Percentiles rank a stretch among this genome's conserved stretches.
Evolutionary conservation across 768 basidiomycete species (phyloP).

Genomic region (Trametes cinnabarina): DNA sequence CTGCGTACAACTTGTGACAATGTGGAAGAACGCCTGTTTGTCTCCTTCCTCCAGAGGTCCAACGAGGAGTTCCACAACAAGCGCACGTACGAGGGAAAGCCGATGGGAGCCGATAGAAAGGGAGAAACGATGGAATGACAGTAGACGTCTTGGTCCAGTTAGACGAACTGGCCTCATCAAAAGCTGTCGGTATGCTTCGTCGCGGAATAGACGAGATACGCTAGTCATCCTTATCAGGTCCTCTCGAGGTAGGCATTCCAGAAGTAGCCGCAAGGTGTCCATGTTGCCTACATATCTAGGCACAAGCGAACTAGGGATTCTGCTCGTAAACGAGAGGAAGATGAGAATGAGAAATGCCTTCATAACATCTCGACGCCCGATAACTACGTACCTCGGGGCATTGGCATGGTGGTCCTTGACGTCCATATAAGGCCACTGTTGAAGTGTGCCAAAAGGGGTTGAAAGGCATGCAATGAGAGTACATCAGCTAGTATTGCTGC

Average conservation of each 20-base stretch:
- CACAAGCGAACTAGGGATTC: too few species aligned
- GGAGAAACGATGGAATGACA: not conserved
- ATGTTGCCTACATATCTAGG: not conserved
- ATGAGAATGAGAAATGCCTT: too few species aligned
- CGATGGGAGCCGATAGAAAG: not conserved
- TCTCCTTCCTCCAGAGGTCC: not conserved
- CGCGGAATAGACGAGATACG: not conserved
- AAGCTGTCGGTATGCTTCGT: not conserved
- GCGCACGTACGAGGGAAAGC: not conserved
- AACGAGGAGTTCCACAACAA: not conserved
- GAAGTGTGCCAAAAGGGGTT: too few species aligned
- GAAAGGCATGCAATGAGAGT: too few species aligned
- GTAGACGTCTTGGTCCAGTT: not conserved
- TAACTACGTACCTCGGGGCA: too few species aligned
- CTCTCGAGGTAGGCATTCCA: not conserved
- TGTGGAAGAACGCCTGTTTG: not conserved
- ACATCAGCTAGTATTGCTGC: too few species aligned
- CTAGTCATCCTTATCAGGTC: not conserved
- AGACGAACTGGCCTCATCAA: not conserved
- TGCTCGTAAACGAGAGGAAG: too few species aligned
- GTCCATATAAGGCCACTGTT: too few species aligned
- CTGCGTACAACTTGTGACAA: not conserved
- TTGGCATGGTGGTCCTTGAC: too few species aligned
- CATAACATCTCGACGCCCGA: too few species aligned
- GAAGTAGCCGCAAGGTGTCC: constrained; percentile 1